These are phyloP conservation scores for Cystofilobasidium capitatum DNA, from an alignment of 768 basidiomycete genomes.

Conservation along the genomic window DNA sequence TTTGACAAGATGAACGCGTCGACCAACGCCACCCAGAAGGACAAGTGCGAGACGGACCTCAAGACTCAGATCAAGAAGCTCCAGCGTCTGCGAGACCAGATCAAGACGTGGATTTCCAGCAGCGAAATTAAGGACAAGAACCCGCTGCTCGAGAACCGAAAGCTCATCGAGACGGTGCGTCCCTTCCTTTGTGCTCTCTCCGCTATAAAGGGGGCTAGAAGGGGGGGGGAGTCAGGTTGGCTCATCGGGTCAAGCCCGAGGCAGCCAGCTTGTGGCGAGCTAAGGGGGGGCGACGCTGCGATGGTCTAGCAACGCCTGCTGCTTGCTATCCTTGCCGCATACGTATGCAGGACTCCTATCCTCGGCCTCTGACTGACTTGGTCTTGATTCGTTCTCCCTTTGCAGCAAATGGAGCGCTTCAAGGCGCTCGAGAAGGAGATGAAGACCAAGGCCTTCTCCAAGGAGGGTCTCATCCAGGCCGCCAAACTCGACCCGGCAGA, in stretches of 20 bases:
- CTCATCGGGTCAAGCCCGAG: background rate
- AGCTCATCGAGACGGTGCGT: slow-evolving; percentile 87
- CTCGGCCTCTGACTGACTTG: too few relatives aligned
- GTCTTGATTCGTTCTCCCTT: background rate
- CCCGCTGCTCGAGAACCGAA: slow-evolving; percentile 79
- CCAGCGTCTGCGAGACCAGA: slow-evolving; percentile 72
- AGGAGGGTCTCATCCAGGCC: slow-evolving; percentile 90
- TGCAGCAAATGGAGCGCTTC: slow-evolving; percentile 99
- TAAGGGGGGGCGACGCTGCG: background rate
- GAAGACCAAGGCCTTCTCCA: slow-evolving; percentile 99
- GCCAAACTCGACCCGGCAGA: slow-evolving; percentile 93
- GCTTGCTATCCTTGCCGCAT: background rate
- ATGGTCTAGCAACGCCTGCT: background rate
- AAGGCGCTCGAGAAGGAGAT: slow-evolving; percentile 99
- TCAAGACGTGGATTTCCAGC: slow-evolving; percentile 91
- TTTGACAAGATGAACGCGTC: slow-evolving; percentile 97
- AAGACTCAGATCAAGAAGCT: slow-evolving; percentile 98
- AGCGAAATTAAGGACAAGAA: slow-evolving; percentile 99
- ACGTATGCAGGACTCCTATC: too few relatives aligned
- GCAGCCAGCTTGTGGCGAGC: background rate
- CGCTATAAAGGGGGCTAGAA: background rate
- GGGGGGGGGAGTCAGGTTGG: background rate
- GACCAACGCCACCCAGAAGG: slow-evolving; percentile 55
- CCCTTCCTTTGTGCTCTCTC: background rate
- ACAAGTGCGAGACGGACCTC: slow-evolving; percentile 60